Evolutionary conservation across 495 filamentous ascomycete genomes (phyloP).

Genomic region (Xylaria sp.): DNA sequence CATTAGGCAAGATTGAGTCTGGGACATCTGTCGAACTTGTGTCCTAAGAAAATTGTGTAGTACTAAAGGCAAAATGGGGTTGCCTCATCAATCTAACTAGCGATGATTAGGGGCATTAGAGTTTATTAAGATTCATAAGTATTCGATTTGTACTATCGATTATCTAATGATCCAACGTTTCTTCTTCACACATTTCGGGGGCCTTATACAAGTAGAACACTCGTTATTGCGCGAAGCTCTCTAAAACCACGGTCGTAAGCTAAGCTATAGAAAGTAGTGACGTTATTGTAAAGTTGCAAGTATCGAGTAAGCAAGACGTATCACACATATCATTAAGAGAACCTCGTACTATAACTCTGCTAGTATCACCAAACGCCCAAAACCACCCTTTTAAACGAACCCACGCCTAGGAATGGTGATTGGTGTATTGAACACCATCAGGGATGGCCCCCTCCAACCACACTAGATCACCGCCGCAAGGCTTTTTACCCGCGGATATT

Average conservation of each 20-base stretch:
- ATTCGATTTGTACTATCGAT: neutral
- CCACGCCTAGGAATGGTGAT: neutral
- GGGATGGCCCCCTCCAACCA: neutral
- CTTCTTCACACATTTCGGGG: neutral
- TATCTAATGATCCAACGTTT: neutral
- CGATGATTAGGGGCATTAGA: neutral
- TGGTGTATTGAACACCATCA: neutral
- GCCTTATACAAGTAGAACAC: too few species aligned
- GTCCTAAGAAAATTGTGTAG: neutral
- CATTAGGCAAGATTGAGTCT: neutral
- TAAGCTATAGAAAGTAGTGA: too few species aligned
- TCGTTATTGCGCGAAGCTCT: too few species aligned
- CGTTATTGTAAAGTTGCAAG: too few species aligned
- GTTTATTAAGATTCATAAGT: neutral
- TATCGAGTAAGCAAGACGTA: too few species aligned
- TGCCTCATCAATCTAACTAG: neutral
- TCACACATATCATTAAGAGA: too few species aligned
- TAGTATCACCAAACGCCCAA: neutral
- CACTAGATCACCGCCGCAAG: neutral
- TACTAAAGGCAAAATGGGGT: neutral
- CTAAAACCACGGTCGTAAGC: too few species aligned
- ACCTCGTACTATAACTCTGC: neutral
- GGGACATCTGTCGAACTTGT: neutral
- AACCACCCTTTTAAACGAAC: neutral
- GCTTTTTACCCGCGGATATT: constrained; percentile 5